phyloP scores from a whole-genome alignment of 192 early-diverging fungal species.

The Funneliformis geosporum region DNA sequence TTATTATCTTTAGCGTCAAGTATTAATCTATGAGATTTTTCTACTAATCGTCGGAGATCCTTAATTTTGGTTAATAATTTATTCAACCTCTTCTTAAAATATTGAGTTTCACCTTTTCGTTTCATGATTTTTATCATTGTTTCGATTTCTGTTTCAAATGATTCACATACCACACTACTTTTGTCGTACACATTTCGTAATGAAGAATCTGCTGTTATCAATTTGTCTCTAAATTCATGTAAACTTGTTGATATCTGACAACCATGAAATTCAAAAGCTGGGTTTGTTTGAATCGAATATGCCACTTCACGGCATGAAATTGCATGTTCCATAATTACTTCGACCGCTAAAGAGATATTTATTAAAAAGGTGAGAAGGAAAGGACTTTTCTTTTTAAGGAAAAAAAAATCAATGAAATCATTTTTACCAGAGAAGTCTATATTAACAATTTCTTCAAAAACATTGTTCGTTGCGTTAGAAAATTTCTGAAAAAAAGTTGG shows the following conservation, averaged over 20 bases:
- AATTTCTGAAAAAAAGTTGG: background rate
- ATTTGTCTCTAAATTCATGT: conserved; percentile 6
- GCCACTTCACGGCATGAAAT: background rate
- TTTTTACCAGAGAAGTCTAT: background rate
- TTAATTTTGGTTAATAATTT: background rate
- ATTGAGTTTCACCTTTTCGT: background rate
- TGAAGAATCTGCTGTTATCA: background rate
- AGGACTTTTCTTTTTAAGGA: too few relatives aligned
- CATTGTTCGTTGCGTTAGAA: background rate
- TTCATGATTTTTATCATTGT: background rate
- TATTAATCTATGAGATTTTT: background rate
- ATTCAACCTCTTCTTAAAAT: conserved; percentile 1
- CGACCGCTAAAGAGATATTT: background rate
- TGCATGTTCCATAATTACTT: background rate
- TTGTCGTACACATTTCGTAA: conserved; percentile 1
- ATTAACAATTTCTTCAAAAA: background rate
- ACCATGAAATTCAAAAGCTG: background rate
- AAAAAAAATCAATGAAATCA: too few relatives aligned
- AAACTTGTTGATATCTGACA: background rate
- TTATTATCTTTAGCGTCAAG: background rate
- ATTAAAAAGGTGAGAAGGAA: too few relatives aligned
- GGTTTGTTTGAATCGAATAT: conserved; percentile 10
- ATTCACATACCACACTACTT: background rate
- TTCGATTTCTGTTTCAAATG: conserved; percentile 12
- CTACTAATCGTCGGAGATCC: background rate